These are phyloP conservation scores for Gossypium mustelinum DNA, from an alignment of 345 rosid genomes.

Conservation along the genomic window DNA sequence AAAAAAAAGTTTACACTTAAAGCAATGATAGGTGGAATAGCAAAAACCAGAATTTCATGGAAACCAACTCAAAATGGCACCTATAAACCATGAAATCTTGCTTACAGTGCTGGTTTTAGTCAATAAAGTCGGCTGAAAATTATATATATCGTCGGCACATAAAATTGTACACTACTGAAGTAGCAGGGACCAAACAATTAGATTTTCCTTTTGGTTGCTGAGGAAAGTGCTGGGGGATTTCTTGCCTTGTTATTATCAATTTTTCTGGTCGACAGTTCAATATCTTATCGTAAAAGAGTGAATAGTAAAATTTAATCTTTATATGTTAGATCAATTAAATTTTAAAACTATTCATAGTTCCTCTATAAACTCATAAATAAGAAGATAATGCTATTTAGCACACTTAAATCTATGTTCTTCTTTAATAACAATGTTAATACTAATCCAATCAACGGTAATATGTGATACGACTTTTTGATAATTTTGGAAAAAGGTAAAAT, in stretches of 20 bases:
- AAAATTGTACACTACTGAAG: neutral
- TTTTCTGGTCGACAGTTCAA: neutral
- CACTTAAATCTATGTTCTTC: accelerated
- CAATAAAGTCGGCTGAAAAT: neutral
- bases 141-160: neutral
- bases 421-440: accelerated
- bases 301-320: too few relatives aligned
- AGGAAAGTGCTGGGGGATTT: neutral
- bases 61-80: neutral
- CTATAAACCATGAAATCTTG: neutral
- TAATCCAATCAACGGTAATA: accelerated
- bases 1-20: too few relatives aligned
- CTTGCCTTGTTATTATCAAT: neutral
- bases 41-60: neutral
- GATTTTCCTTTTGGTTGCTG: neutral
- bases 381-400: accelerated
- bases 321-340: too few relatives aligned
- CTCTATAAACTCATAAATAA: accelerated
- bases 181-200: neutral
- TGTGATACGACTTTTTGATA: too few relatives aligned
- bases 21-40: too few relatives aligned
- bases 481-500: too few relatives aligned
- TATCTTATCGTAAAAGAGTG: too few relatives aligned
- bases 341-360: accelerated
- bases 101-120: neutral